Base-by-base conservation (phyloP, 306 rosid genomes). In the Casuarina equisetifolia region DNA sequence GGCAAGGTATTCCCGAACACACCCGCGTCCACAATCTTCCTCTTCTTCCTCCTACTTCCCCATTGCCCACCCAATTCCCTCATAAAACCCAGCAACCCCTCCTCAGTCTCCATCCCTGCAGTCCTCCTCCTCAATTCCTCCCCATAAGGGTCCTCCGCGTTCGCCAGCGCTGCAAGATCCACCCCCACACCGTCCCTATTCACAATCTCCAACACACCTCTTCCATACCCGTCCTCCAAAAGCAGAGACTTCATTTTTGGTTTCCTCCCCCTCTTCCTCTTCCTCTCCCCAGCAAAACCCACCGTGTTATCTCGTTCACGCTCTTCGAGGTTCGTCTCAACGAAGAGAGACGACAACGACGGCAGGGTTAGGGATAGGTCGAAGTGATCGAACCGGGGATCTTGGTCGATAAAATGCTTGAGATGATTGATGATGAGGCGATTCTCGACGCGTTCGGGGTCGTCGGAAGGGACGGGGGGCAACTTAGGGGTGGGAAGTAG, bases 41-140 rank as follows among this genome's bases (percentile, higher is more conserved):
- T 87, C 90, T 83, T 91, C 88, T 82, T 93, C 84, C 97, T 82
- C 79, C 97, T 82, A 68, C 97, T 93, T 0, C 92, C 97, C 97
- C 97, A 93, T 40, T 91, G 88, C 19, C 97, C 97, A 6, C 67
- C 88, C 81, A 93, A 82, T n/a, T 86, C 90, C 78, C 94, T 89
- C 89, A 91, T 80, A 81, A 91, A 93, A 43, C 87, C 96, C 74
- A 93, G 86, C 72, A 93, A 62, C 80, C 83, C 85, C 69, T 85
- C 97, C 51, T 93, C 97, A 13, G 59, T 76, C 79, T 70, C 79
- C 87, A 93, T 50, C 10, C 93, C 96, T 46, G 68, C 82, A 7
- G 94, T 93, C 83, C 90, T 76, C 74, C 87, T 80, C 80, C 85
- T 83, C 73, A 93, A 73, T 80, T 93, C 94, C 35, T 84, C 88